Base-by-base conservation (phyloP, 2,329 filamentous ascomycete genomes). In the Nemania sp. region DNA sequence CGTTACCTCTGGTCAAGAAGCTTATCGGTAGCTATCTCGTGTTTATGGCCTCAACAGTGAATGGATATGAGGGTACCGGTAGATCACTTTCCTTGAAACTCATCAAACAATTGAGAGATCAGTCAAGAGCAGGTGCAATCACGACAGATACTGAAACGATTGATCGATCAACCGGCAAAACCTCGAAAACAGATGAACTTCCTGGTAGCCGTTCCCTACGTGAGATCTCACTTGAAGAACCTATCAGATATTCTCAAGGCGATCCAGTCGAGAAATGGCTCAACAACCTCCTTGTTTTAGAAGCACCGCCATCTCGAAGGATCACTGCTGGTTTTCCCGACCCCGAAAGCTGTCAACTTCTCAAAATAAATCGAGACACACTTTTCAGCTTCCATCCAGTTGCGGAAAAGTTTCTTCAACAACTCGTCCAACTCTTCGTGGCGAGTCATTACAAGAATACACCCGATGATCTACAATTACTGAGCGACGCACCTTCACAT, bases 11-110 rank as follows among this genome's bases (percentile, higher is more conserved):
- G 2, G 95, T 99, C 7, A 85, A 90, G 68, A 97, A 97, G 77
- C 82, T 99, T 42, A 93, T 99, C 86, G 95, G 95, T 0, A 94
- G 94, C 13, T 99, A 99, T 76, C 81, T 99, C 39, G 92, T 98
- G 9, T 99, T 99, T 77, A 98, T 99, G 95, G 92, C 96, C 0
- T 99, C 95, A 0, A 99, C 95, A 1, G 97, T 99, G 79, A 98
- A 98, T 73, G 95, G 95, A 60, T 99, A 99, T 74, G 95, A 99
- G 79, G 95, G 95, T 58, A 99, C 95, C 6, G 95, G 95, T 42
- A 87, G 95, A 59, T 98, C 95, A 1, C 83, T 99, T 5, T 98
- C 95, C 0, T 80, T 99, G 55, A 99, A 99, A 79, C 83, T 99
- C 67, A 97, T 99, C 66, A 96, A 98, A 75, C 94, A 99, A 77